Conservation (phyloP, 768 basidiomycete species). For the Mycena capillaripes region DNA sequence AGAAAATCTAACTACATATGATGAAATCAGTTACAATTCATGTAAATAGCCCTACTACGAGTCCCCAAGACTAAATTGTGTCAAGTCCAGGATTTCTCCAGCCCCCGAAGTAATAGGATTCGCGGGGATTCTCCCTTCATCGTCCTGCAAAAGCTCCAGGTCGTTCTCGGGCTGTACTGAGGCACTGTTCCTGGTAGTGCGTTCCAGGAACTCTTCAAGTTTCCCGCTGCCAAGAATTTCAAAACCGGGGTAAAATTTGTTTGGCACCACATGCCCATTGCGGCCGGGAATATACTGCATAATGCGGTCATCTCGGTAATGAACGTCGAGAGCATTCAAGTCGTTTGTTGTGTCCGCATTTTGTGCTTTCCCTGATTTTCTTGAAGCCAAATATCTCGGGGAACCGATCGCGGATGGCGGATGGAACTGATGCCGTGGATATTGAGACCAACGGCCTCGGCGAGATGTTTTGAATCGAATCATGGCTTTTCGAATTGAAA, state of each 20-base stretch:
- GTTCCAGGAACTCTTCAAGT: neutral
- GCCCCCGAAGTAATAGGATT: slow-evolving; percentile 5
- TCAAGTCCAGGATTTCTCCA: neutral
- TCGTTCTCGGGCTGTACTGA: slow-evolving; percentile 4
- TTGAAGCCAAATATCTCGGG: slow-evolving; percentile 11
- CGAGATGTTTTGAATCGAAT: slow-evolving; percentile 12
- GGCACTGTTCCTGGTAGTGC: neutral
- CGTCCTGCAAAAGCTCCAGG: neutral
- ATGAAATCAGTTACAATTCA: neutral
- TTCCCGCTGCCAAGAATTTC: slow-evolving; percentile 4
- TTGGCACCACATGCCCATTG: slow-evolving; percentile 6
- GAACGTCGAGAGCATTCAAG: slow-evolving; percentile 4
- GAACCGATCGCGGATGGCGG: slow-evolving; percentile 4
- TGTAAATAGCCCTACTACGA: slow-evolving; percentile 2
- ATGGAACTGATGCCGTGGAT: slow-evolving; percentile 5
- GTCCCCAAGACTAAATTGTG: slow-evolving; percentile 1
- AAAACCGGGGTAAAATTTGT: neutral
- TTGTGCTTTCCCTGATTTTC: neutral
- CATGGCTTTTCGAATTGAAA: slow-evolving; percentile 25
- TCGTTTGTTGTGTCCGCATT: neutral
- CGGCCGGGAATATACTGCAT: slow-evolving; percentile 8
- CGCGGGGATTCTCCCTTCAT: neutral
- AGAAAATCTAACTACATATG: neutral
- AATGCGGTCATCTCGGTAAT: slow-evolving; percentile 11
- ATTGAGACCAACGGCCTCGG: slow-evolving; percentile 17